Base-by-base conservation (phyloP, 1,284 basidiomycete species). In the Apiotrichum gamsii region DNA sequence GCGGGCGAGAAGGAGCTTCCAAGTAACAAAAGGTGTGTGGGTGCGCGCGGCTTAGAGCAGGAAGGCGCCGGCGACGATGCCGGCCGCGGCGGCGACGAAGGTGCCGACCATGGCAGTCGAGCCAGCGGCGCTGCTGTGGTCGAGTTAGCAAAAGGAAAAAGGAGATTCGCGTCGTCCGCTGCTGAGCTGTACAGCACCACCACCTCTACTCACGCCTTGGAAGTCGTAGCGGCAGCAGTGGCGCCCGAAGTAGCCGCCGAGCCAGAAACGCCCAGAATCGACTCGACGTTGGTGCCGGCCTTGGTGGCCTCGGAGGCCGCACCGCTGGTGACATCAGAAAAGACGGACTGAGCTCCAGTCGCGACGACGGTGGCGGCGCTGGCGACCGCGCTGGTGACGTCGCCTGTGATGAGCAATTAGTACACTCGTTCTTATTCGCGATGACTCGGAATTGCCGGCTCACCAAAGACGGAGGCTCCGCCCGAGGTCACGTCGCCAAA, bases 41-140 rank as follows among this genome's bases (percentile, higher is more conserved):
- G n/a, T n/a, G n/a, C n/a, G n/a, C n/a, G n/a, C n/a, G n/a, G 35
- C 18, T 48, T 52, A 52, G 35, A 48, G 9, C 13, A 48, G 15
- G 39, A 48, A 18, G 34, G 51, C 46, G 16, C 34, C 43, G 31
- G 45, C 43, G 21, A 43, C 51, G 28, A 51, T 40, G 16, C 46
- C 59, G 21, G 45, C 40, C 23, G 42, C 46, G 18, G 41, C 51
- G 32, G 41, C 43, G 36, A 33, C 34, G 11, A 41, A 34, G 21
- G 34, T 42, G 16, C 37, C 37, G 10, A 43, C 47, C 8, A 38
- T 49, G n/a, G 6, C 45, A 31, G 48, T 49, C 11, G 50, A 15
- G 44, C 25, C 39, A 9, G 38, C 52, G 16, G 31, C 8, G n/a
- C n/a, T 34, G 21, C 10, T 37, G 23, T 21, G 21, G 28, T 19